Evolutionary conservation across 2,329 filamentous ascomycete species (phyloP).

Genomic region (Colletotrichum tropicale): DNA sequence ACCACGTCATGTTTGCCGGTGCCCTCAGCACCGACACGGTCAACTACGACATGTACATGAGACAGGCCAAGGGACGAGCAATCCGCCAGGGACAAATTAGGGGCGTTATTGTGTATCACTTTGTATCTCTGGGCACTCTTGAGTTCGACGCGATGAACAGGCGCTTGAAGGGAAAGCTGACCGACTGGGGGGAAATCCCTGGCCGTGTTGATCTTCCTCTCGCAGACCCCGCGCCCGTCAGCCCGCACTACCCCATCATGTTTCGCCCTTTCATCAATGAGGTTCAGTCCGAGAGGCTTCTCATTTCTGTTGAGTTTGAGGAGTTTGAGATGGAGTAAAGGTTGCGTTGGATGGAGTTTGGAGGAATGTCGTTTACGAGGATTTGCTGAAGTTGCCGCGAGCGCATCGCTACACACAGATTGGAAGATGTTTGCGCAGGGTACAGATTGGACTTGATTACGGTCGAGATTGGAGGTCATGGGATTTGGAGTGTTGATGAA

Average conservation of each 20-base stretch:
- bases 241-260: background rate
- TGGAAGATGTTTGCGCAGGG: background rate
- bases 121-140: slow-evolving; percentile 39
- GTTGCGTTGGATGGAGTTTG: background rate
- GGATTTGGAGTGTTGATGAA: background rate
- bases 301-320: slow-evolving; percentile 3
- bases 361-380: background rate
- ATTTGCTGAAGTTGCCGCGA: background rate
- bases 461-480: rapidly evolving
- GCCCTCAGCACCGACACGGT: slow-evolving; percentile 35
- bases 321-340: background rate
- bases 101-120: slow-evolving; percentile 42
- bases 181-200: background rate
- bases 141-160: slow-evolving; percentile 42
- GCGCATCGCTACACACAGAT: background rate
- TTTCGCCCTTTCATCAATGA: background rate
- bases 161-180: background rate
- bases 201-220: background rate
- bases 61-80: slow-evolving; percentile 44
- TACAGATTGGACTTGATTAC: background rate
- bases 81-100: slow-evolving; percentile 43
- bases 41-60: slow-evolving; percentile 37
- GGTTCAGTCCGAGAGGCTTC: background rate
- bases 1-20: slow-evolving; percentile 45
- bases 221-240: background rate